Base-by-base conservation (phyloP, 1,284 basidiomycete genomes). In the Tremellales sp. region DNA sequence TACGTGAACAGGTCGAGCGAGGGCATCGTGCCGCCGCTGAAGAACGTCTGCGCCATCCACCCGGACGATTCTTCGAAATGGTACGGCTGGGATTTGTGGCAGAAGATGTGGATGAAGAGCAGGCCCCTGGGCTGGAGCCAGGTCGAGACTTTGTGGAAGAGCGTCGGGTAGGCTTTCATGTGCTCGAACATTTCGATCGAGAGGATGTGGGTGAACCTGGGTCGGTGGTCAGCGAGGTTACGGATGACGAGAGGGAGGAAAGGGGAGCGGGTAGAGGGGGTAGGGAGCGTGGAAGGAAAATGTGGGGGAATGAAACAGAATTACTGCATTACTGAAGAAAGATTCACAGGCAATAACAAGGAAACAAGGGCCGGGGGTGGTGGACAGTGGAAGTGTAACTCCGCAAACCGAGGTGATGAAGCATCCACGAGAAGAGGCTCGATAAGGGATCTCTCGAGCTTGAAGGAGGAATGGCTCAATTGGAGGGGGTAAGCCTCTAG, bases 131-230 rank as follows among this genome's bases (percentile, higher is more conserved):
- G 77, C 32, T 78, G 75, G 18, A 88, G 75, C 86, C 85, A 88
- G 8, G 77, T 79, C 0, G 83, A 78, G 21, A 87, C 70, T 60
- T 86, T 87, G 32, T 73, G 68, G 53, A 87, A 76, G 18, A 87
- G 78, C 5, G 71, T 61, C 44, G 84, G 74, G 70, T 87, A 87
- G 60, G 85, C 84, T 72, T 84, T 86, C 84, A 86, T 85, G 63
- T 87, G 86, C 59, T 87, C 85, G 54, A 87, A 85, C 85, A 87
- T 87, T 78, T 87, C 85, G 49, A 87, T 86, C 14, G 82, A 83
- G 8, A 87, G 59, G 47, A 87, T 82, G 45, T 85, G 78, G 60
- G 86, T 84, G 64, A 87, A 87, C 46, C 82, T 84, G 50, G 7
- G 25, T 21, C 5, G 19, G 22, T 33, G 12, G 36, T n/a, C 2